Evolutionary conservation across 352 stramenopile genomes (phyloP).

Genomic region (Peronosclerospora sorghi): DNA sequence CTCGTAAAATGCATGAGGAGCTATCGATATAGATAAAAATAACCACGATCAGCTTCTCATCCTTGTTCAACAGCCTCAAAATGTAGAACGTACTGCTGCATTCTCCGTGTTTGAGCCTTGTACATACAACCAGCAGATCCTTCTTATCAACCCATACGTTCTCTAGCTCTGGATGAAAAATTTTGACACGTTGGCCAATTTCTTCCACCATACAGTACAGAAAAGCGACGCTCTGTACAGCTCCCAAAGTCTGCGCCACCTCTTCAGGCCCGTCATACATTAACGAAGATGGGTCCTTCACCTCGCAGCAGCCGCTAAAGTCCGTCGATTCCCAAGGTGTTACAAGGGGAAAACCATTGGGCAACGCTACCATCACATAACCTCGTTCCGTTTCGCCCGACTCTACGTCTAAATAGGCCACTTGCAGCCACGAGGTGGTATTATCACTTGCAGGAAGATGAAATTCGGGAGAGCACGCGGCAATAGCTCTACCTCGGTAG

Average conservation of each 20-base stretch:
- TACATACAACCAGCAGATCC: slow-evolving; percentile 35
- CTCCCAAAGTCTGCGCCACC: slow-evolving; percentile 20
- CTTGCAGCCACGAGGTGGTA: slow-evolving; percentile 41
- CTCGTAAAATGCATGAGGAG: slow-evolving; percentile 44
- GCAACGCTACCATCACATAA: slow-evolving; percentile 44
- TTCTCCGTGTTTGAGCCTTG: slow-evolving; percentile 25
- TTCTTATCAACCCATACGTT: slow-evolving; percentile 45
- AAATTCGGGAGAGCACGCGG: slow-evolving; percentile 24
- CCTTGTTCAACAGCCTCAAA: background rate
- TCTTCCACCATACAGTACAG: slow-evolving; percentile 37
- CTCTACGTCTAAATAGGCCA: slow-evolving; percentile 24
- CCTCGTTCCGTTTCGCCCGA: slow-evolving; percentile 22
- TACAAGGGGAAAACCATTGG: slow-evolving; percentile 32
- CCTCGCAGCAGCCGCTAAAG: slow-evolving; percentile 33
- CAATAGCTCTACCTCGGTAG: slow-evolving; percentile 38
- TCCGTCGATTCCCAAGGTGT: slow-evolving; percentile 39
- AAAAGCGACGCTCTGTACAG: slow-evolving; percentile 23
- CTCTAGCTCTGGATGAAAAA: slow-evolving; percentile 36
- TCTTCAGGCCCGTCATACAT: slow-evolving; percentile 29
- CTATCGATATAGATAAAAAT: slow-evolving; percentile 6
- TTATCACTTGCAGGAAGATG: slow-evolving; percentile 12
- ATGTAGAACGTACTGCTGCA: slow-evolving; percentile 43
- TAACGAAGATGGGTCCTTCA: slow-evolving; percentile 20
- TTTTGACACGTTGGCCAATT: slow-evolving; percentile 12
- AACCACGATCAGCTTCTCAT: slow-evolving; percentile 4